Percentiles rank a stretch among this genome's conserved stretches.
These are phyloP conservation scores for Saccharomycopsis sp. DNA, from an alignment of 805 yeast genomes.

Conservation along the genomic window DNA sequence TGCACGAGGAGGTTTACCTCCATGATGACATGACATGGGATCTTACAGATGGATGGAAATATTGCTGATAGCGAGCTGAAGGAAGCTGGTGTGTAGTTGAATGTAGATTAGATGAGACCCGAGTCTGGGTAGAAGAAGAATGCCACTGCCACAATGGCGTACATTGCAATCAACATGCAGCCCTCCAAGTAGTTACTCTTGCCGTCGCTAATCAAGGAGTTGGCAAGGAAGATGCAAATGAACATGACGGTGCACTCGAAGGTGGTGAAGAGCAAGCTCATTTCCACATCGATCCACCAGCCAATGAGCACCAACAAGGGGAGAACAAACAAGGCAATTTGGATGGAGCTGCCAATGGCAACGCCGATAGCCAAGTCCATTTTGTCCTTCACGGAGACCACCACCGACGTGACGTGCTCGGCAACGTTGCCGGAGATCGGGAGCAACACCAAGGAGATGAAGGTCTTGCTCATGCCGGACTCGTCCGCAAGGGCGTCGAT, in stretches of 20 bases:
- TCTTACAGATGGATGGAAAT: too few species aligned
- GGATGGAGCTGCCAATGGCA: slow-evolving; percentile 91
- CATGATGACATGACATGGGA: too few species aligned
- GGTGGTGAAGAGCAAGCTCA: slow-evolving; percentile 85
- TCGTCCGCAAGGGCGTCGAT: slow-evolving; percentile 80
- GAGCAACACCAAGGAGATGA: slow-evolving; percentile 84
- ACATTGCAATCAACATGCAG: slow-evolving; percentile 78
- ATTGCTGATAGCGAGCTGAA: too few species aligned
- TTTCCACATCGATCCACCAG: slow-evolving; percentile 82
- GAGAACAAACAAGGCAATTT: slow-evolving; percentile 89
- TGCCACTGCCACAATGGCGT: slow-evolving; percentile 78
- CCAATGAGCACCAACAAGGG: slow-evolving; percentile 92
- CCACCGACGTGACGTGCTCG: slow-evolving; percentile 93
- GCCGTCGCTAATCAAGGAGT: slow-evolving; percentile 83
- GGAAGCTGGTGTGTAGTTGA: too few species aligned
- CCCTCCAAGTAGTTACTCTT: slow-evolving; percentile 97
- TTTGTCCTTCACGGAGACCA: slow-evolving; percentile 91
- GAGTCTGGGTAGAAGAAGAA: slow-evolving; percentile 78
- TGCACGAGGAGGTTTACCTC: too few species aligned
- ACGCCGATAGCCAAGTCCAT: slow-evolving; percentile 97
- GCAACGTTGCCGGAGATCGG: slow-evolving; percentile 99
- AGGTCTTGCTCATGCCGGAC: slow-evolving; percentile 86
- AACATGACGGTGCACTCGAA: slow-evolving; percentile 90
- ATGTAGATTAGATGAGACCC: too few species aligned
- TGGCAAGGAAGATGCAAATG: slow-evolving; percentile 78